Conservation (phyloP, 228 moss, liverwort and hornwort genomes). For the Sphagnum magellanicum region DNA sequence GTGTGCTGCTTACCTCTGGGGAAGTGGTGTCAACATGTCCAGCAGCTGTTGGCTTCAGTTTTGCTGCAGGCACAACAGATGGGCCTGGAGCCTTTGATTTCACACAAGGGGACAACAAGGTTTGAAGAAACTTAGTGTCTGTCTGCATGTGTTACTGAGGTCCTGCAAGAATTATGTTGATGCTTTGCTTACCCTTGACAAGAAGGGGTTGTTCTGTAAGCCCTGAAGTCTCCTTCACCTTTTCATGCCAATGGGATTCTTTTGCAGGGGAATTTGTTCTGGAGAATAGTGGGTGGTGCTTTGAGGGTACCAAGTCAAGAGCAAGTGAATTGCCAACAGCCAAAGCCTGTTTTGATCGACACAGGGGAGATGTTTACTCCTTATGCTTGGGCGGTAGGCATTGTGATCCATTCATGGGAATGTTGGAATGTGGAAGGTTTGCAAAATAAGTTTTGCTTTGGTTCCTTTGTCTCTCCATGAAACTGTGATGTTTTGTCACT, state of each 20-base stretch:
- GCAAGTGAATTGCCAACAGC: conserved; percentile 74
- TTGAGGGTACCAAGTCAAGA: conserved; percentile 61
- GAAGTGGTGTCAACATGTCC: conserved; percentile 77
- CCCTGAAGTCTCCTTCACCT: background rate
- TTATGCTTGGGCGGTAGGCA: conserved; percentile 88
- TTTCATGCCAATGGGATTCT: background rate
- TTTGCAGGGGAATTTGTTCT: conserved; percentile 78
- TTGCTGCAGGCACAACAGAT: conserved; percentile 99
- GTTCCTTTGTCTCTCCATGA: no score
- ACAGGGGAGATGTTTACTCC: conserved; percentile 84
- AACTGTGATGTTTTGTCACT: no score
- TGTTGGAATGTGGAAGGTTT: no score
- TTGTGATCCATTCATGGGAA: background rate
- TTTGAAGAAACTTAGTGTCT: no score
- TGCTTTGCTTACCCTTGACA: no score
- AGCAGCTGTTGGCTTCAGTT: conserved; percentile 91
- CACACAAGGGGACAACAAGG: conserved; percentile 88
- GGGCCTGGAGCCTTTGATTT: conserved; percentile 98
- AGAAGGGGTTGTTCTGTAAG: no score
- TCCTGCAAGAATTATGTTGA: no score
- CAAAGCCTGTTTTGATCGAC: conserved; percentile 93
- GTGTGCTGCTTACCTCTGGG: conserved; percentile 54
- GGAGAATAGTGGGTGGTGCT: conserved; percentile 81
- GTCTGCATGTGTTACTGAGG: no score
- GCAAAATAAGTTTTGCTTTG: no score